These are phyloP conservation scores for Trametes meyenii DNA, from an alignment of 768 basidiomycete genomes.

Conservation along the genomic window DNA sequence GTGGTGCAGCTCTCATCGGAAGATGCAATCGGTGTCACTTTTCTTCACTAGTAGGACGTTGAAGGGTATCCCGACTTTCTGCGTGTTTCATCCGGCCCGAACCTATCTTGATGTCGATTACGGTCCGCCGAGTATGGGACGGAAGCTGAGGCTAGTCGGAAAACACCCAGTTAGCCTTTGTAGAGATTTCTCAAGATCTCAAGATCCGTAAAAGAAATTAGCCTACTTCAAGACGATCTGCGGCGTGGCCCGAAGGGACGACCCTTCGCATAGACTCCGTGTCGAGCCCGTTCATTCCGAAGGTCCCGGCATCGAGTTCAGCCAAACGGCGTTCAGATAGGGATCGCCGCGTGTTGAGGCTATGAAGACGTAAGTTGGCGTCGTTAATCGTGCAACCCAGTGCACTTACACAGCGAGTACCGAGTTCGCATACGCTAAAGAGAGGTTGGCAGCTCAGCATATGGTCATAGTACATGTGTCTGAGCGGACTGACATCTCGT, in stretches of 20 bases:
- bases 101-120: too few species aligned
- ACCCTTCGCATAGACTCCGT: background rate
- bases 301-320: background rate
- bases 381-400: too few species aligned
- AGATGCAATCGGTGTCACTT: too few species aligned
- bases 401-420: slow-evolving; percentile 6
- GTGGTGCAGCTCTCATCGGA: too few species aligned
- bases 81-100: too few species aligned
- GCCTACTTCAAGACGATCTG: background rate
- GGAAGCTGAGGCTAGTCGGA: background rate
- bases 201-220: background rate
- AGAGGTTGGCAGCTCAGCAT: background rate
- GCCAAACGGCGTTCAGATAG: slow-evolving; percentile 1
- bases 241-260: background rate
- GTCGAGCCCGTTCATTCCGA: slow-evolving; percentile 6
- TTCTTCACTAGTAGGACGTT: too few species aligned
- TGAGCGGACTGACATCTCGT: slow-evolving; percentile 2
- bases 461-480: too few species aligned
- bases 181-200: background rate
- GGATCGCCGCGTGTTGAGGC: slow-evolving; percentile 2
- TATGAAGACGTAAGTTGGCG: background rate
- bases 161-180: background rate
- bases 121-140: too few species aligned
- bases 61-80: too few species aligned
- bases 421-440: background rate